Evolutionary conservation across 352 stramenopile species (phyloP).

Genomic region (Blastocystis hominis): DNA sequence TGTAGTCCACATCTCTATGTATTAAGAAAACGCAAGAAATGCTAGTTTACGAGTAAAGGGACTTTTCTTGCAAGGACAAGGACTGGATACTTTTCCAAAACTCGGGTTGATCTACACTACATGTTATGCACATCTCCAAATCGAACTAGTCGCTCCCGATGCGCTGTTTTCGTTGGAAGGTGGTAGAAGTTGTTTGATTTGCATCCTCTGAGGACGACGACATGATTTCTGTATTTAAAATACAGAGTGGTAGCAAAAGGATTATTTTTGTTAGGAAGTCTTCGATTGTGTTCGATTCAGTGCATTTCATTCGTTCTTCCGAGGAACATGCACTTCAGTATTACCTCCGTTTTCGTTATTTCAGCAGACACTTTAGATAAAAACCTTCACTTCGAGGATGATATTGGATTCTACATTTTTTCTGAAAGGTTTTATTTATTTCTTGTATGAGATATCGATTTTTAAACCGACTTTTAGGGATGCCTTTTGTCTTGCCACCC

Average conservation of each 20-base stretch:
- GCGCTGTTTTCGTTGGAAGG: neutral
- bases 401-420: neutral
- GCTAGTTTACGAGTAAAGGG: slow-evolving; percentile 17
- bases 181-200: neutral
- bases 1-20: slow-evolving; percentile 43
- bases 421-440: neutral
- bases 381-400: neutral
- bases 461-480: neutral
- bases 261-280: neutral
- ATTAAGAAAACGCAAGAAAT: neutral
- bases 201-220: neutral
- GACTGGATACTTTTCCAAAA: slow-evolving; percentile 54
- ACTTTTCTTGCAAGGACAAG: slow-evolving; percentile 38
- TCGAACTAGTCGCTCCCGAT: neutral
- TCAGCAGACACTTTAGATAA: too few relatives aligned
- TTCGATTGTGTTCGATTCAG: neutral
- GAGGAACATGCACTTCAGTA: too few relatives aligned
- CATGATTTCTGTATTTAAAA: neutral
- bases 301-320: too few relatives aligned
- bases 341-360: too few relatives aligned
- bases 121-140: neutral
- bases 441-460: neutral
- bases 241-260: neutral
- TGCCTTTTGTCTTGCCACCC: neutral
- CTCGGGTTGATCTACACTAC: neutral